Evolutionary conservation across 306 rosid species (phyloP).

Genomic region (Medicago ruthenica): DNA sequence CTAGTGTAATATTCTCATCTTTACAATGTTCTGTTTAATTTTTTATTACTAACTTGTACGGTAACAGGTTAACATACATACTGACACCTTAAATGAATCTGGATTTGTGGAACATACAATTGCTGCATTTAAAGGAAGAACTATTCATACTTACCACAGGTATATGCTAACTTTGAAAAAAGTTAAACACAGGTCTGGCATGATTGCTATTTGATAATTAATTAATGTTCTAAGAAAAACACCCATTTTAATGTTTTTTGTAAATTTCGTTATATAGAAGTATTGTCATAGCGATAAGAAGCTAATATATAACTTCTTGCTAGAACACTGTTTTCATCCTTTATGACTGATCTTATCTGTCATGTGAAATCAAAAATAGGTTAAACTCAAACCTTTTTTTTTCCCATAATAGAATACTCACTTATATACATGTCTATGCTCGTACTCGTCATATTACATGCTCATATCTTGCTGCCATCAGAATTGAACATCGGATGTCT

Average conservation of each 20-base stretch:
- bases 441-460: constrained; percentile 10
- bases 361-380: constrained; percentile 1
- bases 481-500: constrained; percentile 1
- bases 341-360: constrained; percentile 30
- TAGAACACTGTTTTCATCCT: constrained; percentile 15
- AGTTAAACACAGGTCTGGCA: constrained; percentile 1
- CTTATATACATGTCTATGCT: constrained; percentile 19
- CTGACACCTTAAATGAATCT: constrained; percentile 93
- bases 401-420: constrained; percentile 3
- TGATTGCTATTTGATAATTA: constrained; percentile 11
- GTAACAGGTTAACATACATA: constrained; percentile 88
- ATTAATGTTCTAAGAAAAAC: constrained; percentile 4
- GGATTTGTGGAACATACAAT: constrained; percentile 95
- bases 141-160: constrained; percentile 97
- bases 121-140: constrained; percentile 86
- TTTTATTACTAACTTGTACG: constrained; percentile 27
- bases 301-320: constrained; percentile 4
- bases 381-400: constrained; percentile 34
- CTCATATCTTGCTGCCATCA: constrained; percentile 9
- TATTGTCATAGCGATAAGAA: constrained; percentile 31
- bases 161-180: constrained; percentile 35
- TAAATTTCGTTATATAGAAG: constrained; percentile 7
- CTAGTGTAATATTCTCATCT: not conserved
- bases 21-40: not conserved
- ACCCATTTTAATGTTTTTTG: constrained; percentile 2